Base-by-base conservation (phyloP, 1,139 yeast genomes). In the Suhomyces panamericanus region DNA sequence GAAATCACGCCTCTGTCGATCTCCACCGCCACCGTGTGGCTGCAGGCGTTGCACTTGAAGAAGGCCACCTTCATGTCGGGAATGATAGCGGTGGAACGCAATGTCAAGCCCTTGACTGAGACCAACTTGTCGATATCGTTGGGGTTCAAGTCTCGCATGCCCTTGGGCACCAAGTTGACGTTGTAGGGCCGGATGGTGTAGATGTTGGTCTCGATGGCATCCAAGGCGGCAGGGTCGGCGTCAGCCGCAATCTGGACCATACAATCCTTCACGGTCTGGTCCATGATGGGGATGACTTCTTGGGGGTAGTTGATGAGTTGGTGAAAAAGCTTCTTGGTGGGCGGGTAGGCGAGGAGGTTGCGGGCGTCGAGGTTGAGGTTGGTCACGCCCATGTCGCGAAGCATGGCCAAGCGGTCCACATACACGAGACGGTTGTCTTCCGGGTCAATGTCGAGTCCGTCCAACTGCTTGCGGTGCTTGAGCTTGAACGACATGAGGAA, bases 61-160 rank as follows among this genome's bases (percentile, higher is more conserved):
- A 91, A 93, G 0, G 99, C 98, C 42, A 87, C 90, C 62, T 90
- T 90, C 99, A 95, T 93, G 63, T 93, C 99, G 12, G 99, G 99
- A 42, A 93, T 89, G 41, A 95, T 83, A 2, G 97, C 81, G 6
- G 97, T 89, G 5, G 96, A 77, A 56, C 99, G 79, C 44, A 93
- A 73, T 1, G 90, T 96, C 44, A 93, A 75, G 30, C 99, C 99
- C 66, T 93, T 93, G 46, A 93, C 84, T 46, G 90, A 80, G 13
- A 95, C 95, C 48, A 93, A 75, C 60, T 93, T 91, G 66, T 95
- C 99, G 51, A 95, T 93, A 67, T 93, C 99, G 53, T 83, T 85
- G 4, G 99, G 99, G 59, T 95, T 93, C 54, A 93, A 73, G 53
- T 93, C 99, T 54, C 99, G 80, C 91, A 93, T 88, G 34, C 97